Conservation (phyloP, 2,329 filamentous ascomycete genomes). For the Calonectria leucothoes region DNA sequence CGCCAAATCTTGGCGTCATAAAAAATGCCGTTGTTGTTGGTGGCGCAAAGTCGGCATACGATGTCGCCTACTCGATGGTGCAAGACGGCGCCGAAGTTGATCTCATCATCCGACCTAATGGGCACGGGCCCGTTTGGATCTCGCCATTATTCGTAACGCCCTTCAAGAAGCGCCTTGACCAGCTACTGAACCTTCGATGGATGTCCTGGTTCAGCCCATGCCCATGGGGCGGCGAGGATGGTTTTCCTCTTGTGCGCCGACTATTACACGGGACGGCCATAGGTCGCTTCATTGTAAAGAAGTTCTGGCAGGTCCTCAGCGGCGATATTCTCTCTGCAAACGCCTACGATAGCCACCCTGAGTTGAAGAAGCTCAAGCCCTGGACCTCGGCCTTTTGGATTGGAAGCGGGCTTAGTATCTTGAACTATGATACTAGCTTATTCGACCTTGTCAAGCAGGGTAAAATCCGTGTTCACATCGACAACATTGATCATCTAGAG, state of each 20-base stretch:
- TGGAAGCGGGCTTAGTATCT: slow-evolving; percentile 62
- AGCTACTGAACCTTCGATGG: slow-evolving; percentile 62
- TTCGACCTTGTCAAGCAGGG: slow-evolving; percentile 63
- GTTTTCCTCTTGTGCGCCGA: slow-evolving; percentile 57
- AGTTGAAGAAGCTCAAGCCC: slow-evolving; percentile 54
- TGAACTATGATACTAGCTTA: slow-evolving; percentile 63
- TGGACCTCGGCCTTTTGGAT: slow-evolving; percentile 58
- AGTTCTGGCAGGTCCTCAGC: slow-evolving; percentile 62
- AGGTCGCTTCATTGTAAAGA: slow-evolving; percentile 58
- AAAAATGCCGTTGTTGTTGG: slow-evolving; percentile 62
- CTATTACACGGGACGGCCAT: slow-evolving; percentile 63
- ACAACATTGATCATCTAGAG: slow-evolving; percentile 57
- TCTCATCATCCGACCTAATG: slow-evolving; percentile 60
- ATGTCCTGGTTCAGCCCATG: slow-evolving; percentile 75
- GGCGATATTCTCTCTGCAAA: slow-evolving; percentile 59
- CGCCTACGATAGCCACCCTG: slow-evolving; percentile 56
- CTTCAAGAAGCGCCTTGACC: slow-evolving; percentile 69
- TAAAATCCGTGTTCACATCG: slow-evolving; percentile 59
- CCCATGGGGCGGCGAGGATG: slow-evolving; percentile 69
- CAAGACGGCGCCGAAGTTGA: slow-evolving; percentile 59
- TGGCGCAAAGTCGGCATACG: slow-evolving; percentile 68
- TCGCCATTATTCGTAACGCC: slow-evolving; percentile 69
- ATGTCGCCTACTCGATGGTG: slow-evolving; percentile 67
- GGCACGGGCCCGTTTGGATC: slow-evolving; percentile 67
- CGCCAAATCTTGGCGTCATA: slow-evolving; percentile 45